phyloP scores from a whole-genome alignment of 2,329 filamentous ascomycete genomes.

The Lachnellula suecica region DNA sequence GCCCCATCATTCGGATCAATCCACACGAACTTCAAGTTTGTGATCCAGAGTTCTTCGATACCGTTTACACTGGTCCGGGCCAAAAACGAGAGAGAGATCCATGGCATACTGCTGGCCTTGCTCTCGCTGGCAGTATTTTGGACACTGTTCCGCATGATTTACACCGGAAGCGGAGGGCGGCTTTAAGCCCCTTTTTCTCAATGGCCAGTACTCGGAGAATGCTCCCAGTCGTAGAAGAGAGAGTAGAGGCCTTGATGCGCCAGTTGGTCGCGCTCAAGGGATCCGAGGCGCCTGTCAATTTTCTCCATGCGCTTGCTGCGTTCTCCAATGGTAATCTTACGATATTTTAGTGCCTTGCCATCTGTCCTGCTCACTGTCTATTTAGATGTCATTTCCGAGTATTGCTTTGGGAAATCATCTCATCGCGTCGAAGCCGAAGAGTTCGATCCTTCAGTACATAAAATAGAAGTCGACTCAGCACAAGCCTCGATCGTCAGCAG shows the following conservation, averaged over 20 bases:
- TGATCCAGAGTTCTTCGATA: slow-evolving; percentile 37
- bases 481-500: slow-evolving; percentile 3
- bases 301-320: slow-evolving; percentile 13
- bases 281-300: slow-evolving; percentile 6
- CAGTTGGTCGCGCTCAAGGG: slow-evolving; percentile 8
- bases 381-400: slow-evolving; percentile 26
- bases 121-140: slow-evolving; percentile 5
- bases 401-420: slow-evolving; percentile 22
- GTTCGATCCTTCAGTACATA: slow-evolving; percentile 12
- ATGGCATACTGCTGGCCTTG: slow-evolving; percentile 13
- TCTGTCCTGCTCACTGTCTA: not conserved
- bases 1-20: slow-evolving; percentile 37
- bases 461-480: slow-evolving; percentile 1
- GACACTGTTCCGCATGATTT: slow-evolving; percentile 15
- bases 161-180: slow-evolving; percentile 19
- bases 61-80: slow-evolving; percentile 34
- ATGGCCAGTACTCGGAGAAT: slow-evolving; percentile 12
- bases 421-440: slow-evolving; percentile 8
- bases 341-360: not conserved
- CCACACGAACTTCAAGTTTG: slow-evolving; percentile 40
- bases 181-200: slow-evolving; percentile 24
- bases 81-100: slow-evolving; percentile 14
- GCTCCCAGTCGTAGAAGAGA: slow-evolving; percentile 18
- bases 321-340: slow-evolving; percentile 19
- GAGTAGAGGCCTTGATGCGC: slow-evolving; percentile 8